Evolutionary conservation across 1,284 basidiomycete genomes (phyloP), one percentile per base, ranked within the genome.

Genomic region (Trichosporon faecale): DNA sequence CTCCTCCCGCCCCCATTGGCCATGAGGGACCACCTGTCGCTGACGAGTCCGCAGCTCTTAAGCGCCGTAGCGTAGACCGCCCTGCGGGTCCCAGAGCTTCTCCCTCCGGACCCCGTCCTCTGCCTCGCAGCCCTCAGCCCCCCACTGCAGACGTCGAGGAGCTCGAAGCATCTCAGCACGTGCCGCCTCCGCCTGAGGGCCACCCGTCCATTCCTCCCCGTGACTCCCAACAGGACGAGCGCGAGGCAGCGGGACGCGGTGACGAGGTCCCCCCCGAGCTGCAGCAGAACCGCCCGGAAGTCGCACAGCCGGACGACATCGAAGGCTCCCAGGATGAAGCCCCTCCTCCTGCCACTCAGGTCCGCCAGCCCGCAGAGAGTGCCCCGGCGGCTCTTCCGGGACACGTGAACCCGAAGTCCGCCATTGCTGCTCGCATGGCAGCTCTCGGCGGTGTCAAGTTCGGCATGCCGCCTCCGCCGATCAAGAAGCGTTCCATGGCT

Each of bases 341-440:
- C 6, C n/a, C 16, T 31, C 2, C 18, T 8, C 6, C 40, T 14
- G 27, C 57, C 27, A 7, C 3, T 11, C 27, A 31, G 29, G 9
- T 5, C 1, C 27, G 7, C 29, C 27, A 18, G 27, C 16, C 57
- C 18, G 27, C 27, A 1, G 57, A 61, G 57, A 21, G 14, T 33
- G 57, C 7, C 5, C 21, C 16, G 21, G 29, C 57, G 7, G 57
- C 57, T 6, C 57, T 31, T 1, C 27, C 57, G 6, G 9, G 16
- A 7, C 33, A 31, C 31, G 29, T 61, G 4, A 61, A 61, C 18
- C 57, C 57, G 1, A 61, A 31, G 27, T 90, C 91, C 9, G 90
- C 89, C 18, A 90, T 94, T 77, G 94, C 93, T 33, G 93, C 91
- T 33, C 88, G 93, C 69, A 94, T 95, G 93, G 94, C 92, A 68